Evolutionary conservation across 371 early-diverging fungal genomes (phyloP), one percentile per base, ranked within the genome.

Genomic region (Mucor ambiguus): DNA sequence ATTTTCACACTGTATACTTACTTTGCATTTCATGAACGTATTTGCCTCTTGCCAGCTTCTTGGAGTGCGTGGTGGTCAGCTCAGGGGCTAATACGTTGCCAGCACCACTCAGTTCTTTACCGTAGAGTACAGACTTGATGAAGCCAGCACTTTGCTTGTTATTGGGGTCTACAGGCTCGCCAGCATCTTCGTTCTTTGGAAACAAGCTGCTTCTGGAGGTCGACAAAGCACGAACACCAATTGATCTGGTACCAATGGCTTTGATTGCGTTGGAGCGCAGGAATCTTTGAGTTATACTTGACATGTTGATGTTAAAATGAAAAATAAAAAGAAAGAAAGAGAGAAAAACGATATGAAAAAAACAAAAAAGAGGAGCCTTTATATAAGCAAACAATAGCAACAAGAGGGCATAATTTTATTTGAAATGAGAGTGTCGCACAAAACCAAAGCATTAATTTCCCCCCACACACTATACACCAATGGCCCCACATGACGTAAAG

Each of bases 1-100:
- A 22, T 49, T 26, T 44, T 12, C 35, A 49, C 30, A 4, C 24
- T 4, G 35, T 8, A 16, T 10, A 75, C 83, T 76, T 82, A 92
- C 91, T 87, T 65, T 90, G 86, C 43, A 95, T 70, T 73, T 96
- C 93, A 71, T 96, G 95, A 14, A 95, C 92, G 65, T 91, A 94
- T 82, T 95, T 94, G 58, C 95, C 96, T 32, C 94, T 81, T 8
- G 95, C 93, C 60, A 95, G 71, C 58, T 85, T 77, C 73, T 92
- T 91, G 32, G 89, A 89, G 69, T 90, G 85, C 8, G 92, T 89
- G 48, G 81, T 79, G 32, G 67, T 73, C 43, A 85, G 84, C 63
- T 87, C 85, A 62, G 69, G 70, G 28, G 65, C 61, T 0, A 64
- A 16, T 3, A 67, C 67, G 33, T 63, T 63, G 22, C 64, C 83